Conservation (phyloP, 257 asterid species). For the Solanum rostratum region DNA sequence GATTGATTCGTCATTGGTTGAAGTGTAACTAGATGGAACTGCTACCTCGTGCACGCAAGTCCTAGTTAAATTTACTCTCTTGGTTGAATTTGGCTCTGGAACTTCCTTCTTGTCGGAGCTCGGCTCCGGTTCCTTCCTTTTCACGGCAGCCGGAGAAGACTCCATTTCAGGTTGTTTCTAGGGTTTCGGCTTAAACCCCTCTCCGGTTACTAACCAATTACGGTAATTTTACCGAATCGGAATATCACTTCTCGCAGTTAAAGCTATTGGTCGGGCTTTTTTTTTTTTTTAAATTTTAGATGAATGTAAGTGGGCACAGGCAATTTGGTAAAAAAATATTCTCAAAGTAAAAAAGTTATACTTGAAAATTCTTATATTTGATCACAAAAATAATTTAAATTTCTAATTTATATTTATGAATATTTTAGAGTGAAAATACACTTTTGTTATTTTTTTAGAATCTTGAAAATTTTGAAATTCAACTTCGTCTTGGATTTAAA, state of each 20-base stretch:
- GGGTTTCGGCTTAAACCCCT: neutral
- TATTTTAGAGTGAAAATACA: neutral
- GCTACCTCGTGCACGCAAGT: conserved; percentile 97
- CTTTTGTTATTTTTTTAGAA: too few relatives aligned
- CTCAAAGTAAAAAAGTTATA: neutral
- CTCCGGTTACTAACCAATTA: neutral
- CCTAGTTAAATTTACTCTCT: conserved; percentile 41
- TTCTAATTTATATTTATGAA: neutral
- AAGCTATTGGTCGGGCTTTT: neutral
- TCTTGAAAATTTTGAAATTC: neutral
- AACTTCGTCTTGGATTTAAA: too few relatives aligned
- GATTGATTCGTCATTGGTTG: conserved; percentile 44
- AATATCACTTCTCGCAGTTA: neutral
- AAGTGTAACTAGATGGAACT: conserved; percentile 53
- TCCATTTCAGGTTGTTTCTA: conserved; percentile 21
- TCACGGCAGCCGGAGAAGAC: conserved; percentile 23
- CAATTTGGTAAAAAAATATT: neutral
- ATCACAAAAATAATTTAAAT: neutral
- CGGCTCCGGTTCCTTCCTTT: conserved; percentile 46
- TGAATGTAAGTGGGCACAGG: neutral
- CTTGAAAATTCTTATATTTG: neutral
- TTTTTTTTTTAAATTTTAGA: neutral
- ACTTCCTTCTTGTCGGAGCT: neutral
- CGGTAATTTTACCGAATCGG: neutral
- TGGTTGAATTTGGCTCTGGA: conserved; percentile 7